phyloP scores from a whole-genome alignment of 2,329 filamentous ascomycete species.

The Aspergillus melleus region DNA sequence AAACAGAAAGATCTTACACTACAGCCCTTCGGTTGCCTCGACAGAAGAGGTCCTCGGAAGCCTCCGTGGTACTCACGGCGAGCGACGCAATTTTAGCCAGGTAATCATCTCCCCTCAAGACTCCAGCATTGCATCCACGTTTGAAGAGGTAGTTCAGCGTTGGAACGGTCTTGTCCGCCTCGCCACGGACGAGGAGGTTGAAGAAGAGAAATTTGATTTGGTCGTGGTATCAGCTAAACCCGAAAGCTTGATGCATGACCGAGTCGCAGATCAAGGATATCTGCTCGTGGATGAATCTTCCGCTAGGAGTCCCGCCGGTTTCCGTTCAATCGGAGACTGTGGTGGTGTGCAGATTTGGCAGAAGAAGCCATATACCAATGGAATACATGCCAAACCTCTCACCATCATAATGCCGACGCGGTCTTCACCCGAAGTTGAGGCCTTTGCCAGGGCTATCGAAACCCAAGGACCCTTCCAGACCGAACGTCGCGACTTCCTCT shows the following conservation, averaged over 20 bases:
- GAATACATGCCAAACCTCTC: not conserved
- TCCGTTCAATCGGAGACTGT: not conserved
- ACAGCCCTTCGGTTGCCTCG: not conserved
- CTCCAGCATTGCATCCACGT: not conserved
- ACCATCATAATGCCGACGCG: not conserved
- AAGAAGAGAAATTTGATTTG: not conserved
- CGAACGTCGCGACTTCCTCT: not conserved
- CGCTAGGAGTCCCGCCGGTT: not conserved
- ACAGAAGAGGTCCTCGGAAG: not conserved
- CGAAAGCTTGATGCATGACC: not conserved
- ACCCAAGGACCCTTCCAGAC: not conserved
- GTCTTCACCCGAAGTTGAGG: not conserved
- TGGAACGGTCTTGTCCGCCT: not conserved
- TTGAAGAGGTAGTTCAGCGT: not conserved
- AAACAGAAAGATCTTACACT: not conserved
- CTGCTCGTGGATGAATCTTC: not conserved
- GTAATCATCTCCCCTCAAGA: not conserved
- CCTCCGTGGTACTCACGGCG: not conserved
- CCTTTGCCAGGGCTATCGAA: not conserved
- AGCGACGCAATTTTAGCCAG: not conserved
- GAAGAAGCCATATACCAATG: not conserved
- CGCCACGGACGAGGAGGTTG: not conserved
- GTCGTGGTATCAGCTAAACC: not conserved
- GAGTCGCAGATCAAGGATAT: not conserved
- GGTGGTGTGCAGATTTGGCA: not conserved